Evolutionary conservation across 495 filamentous ascomycete genomes (phyloP), one percentile per base, ranked within the genome.

Genomic region (Penicillium silybi): DNA sequence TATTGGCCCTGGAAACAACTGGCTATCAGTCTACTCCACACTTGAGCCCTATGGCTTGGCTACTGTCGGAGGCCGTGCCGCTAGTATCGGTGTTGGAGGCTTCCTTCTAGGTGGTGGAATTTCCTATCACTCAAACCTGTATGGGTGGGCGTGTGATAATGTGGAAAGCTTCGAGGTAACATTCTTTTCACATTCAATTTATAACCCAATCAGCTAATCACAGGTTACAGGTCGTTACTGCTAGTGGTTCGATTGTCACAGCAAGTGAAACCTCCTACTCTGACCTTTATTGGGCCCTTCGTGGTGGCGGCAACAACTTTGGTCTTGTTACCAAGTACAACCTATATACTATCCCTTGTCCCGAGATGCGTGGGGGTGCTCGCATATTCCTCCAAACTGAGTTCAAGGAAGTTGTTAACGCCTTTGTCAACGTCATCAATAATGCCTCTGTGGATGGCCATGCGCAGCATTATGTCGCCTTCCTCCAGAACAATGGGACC

Each of bases 41-140:
- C 71, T 89, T 0, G 73, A 75, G 23, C 63, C 72, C 2, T 48
- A 76, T n/a, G 71, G 73, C 11, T 48, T 79, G 6, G 60, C 77
- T 3, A 72, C 76, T 2, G 63, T 83, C 1, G 85, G 83, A 6
- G 83, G 81, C n/a, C 75, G 85, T 11, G 72, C 69, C 18, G 53
- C 70, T 0, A 67, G 68, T 4, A 74, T 86, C 41, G 85, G 85
- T 26, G 78, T 84, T 1, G 74, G 76, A n/a, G 85, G 85, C 8
- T 64, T 84, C 15, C 64, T 71, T 44, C 48, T 57, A 17, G 68
- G 59, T 43, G 71, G 65, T 26, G 67, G 70, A 2, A 59, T 69
- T 13, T 66, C 63, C 4, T 75, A 66, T 40, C 76, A 75, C 46
- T 68, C 64, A 7, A 66, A 71, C 5, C 61, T 67, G 27, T 65